A percentile compares a stretch with the other conserved stretches of the same genome.
phyloP scores from a whole-genome alignment of 768 basidiomycete genomes.

The Rhodotorula diobovata region DNA sequence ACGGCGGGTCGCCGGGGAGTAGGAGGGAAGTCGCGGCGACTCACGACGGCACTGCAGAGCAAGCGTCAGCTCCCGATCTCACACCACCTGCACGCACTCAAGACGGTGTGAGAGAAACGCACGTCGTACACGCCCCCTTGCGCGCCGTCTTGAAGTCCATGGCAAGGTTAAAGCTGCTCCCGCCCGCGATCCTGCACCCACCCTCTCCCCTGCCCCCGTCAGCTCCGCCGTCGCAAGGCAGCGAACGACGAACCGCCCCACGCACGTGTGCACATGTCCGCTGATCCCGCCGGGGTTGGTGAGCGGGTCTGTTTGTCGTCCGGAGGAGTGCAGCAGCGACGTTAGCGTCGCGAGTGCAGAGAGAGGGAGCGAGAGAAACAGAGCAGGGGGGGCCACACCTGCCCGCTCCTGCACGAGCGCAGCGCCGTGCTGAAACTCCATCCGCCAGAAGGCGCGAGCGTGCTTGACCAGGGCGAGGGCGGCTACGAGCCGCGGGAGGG shows the following conservation, averaged over 20 bases:
- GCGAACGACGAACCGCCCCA: no score
- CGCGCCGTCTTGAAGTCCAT: conserved; percentile 2
- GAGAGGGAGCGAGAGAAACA: not conserved
- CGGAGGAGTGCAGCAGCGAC: not conserved
- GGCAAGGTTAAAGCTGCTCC: conserved; percentile 27
- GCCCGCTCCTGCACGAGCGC: not conserved
- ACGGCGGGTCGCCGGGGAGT: not conserved
- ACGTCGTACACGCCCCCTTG: conserved; percentile 9
- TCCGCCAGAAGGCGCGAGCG: not conserved
- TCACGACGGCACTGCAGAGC: not conserved
- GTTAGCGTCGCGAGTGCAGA: no score
- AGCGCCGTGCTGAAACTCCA: not conserved
- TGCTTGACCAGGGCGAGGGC: not conserved
- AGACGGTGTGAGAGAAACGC: not conserved
- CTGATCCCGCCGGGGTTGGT: not conserved
- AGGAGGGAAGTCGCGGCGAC: no score
- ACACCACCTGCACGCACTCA: no score
- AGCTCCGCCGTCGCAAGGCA: no score
- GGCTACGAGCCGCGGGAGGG: not conserved
- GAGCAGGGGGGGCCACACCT: conserved; percentile 2
- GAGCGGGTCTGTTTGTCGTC: not conserved
- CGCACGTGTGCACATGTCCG: conserved; percentile 4
- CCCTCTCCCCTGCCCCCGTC: not conserved
- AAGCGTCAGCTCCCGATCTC: not conserved
- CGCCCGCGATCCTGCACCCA: conserved; percentile 7